Conservation (phyloP, 2,329 filamentous ascomycete genomes). For the Colletotrichum tofieldiae region DNA sequence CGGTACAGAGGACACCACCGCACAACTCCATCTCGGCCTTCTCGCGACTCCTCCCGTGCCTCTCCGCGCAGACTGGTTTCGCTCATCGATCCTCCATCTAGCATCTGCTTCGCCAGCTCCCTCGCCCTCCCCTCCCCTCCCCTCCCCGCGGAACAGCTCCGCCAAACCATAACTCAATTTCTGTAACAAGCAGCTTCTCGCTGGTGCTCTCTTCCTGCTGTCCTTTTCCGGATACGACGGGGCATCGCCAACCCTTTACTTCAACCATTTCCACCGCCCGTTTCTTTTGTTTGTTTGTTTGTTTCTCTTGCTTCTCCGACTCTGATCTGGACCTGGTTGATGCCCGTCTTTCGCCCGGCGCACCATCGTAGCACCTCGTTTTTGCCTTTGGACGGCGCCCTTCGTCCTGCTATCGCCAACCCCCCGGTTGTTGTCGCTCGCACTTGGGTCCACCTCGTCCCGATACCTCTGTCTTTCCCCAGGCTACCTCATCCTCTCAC, state of each 20-base stretch:
- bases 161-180: conserved; percentile 39
- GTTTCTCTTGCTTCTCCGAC: neutral
- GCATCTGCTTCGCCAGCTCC: conserved; percentile 2
- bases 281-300: neutral
- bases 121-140: neutral
- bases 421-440: neutral
- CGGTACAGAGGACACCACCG: neutral
- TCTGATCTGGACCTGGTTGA: neutral
- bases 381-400: conserved; percentile 16
- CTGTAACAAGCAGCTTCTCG: neutral
- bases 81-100: neutral
- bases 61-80: neutral
- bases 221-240: conserved; percentile 9
- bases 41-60: conserved; percentile 2
- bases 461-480: neutral
- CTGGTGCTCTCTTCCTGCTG: neutral
- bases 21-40: conserved; percentile 8
- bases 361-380: neutral
- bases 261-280: neutral
- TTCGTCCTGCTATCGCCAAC: neutral
- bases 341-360: neutral
- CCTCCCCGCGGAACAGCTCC: conserved; percentile 26
- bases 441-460: neutral
- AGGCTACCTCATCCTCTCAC: conserved; percentile 9
- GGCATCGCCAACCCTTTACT: conserved; percentile 3